Evolutionary conservation across 805 yeast species (phyloP).

Genomic region (Candida ipomoeae): DNA sequence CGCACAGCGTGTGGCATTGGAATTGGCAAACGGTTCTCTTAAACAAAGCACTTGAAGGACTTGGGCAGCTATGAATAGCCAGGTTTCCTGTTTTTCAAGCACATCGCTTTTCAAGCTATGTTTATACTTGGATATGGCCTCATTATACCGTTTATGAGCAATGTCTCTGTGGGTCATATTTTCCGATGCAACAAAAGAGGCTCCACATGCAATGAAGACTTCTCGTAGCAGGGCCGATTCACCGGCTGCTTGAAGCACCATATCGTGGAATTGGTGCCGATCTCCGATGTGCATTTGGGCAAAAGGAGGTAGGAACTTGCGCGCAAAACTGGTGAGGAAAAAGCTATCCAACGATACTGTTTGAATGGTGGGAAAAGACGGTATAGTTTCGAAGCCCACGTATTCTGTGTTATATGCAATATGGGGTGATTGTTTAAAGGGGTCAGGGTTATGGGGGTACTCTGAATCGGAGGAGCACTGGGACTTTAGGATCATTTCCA

Average conservation of each 20-base stretch:
- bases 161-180: constrained; percentile 3
- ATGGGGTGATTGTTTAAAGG: too few relatives aligned
- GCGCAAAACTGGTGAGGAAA: constrained; percentile 9
- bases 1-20: constrained; percentile 16
- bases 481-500: too few relatives aligned
- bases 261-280: constrained; percentile 3
- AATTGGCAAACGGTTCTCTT: constrained; percentile 9
- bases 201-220: constrained; percentile 17
- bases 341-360: constrained; percentile 4
- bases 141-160: constrained; percentile 10
- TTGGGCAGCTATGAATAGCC: constrained; percentile 18
- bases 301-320: constrained; percentile 14
- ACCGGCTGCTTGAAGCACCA: constrained; percentile 11
- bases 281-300: constrained; percentile 13
- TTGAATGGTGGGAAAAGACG: background rate
- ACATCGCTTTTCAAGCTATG: constrained; percentile 6
- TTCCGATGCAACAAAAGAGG: constrained; percentile 12
- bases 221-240: constrained; percentile 8
- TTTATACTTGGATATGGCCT: constrained; percentile 9
- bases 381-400: background rate
- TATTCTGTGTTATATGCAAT: too few relatives aligned
- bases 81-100: constrained; percentile 11
- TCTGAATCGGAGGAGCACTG: too few relatives aligned
- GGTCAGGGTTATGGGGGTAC: too few relatives aligned
- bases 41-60: constrained; percentile 15